Percentiles rank a stretch among this genome's conserved stretches.
phyloP scores from a whole-genome alignment of 768 basidiomycete genomes.

The Pseudohyphozyma bogoriensis region DNA sequence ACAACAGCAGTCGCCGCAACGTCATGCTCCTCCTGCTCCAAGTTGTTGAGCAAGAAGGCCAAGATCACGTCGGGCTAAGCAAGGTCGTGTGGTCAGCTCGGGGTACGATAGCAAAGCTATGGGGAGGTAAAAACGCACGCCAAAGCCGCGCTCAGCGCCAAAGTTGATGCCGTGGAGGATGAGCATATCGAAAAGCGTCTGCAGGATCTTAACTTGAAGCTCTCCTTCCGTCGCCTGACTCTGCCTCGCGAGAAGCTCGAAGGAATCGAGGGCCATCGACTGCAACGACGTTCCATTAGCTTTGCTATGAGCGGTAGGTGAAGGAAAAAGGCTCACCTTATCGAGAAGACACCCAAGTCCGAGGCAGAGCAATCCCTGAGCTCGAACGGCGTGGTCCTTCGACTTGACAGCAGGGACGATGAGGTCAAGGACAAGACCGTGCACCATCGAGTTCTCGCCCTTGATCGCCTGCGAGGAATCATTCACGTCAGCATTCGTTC shows the following conservation, averaged over 20 bases:
- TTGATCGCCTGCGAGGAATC: constrained; percentile 40
- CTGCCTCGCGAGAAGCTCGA: constrained; percentile 74
- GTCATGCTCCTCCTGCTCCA: constrained; percentile 52
- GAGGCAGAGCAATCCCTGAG: constrained; percentile 67
- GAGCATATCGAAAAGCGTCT: constrained; percentile 72
- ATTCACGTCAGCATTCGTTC: not conserved
- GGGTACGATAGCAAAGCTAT: not conserved
- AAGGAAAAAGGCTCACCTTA: constrained; percentile 42
- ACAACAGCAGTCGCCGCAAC: constrained; percentile 63
- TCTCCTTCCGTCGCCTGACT: constrained; percentile 51
- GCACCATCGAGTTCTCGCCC: constrained; percentile 60
- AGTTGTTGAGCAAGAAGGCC: constrained; percentile 53
- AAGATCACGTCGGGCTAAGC: constrained; percentile 46
- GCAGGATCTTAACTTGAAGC: constrained; percentile 52
- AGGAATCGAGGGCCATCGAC: constrained; percentile 49
- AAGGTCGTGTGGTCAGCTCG: not conserved
- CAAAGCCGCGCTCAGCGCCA: constrained; percentile 36
- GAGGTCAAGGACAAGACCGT: constrained; percentile 62
- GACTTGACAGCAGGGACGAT: constrained; percentile 83
- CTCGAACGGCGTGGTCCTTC: constrained; percentile 69
- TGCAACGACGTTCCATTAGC: constrained; percentile 26
- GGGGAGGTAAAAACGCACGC: constrained; percentile 12
- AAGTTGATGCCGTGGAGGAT: constrained; percentile 69
- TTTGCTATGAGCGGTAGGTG: not conserved
- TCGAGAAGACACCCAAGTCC: constrained; percentile 81